These are phyloP conservation scores for Daphne laureola DNA, from an alignment of 441 rosid species.

Conservation along the genomic window DNA sequence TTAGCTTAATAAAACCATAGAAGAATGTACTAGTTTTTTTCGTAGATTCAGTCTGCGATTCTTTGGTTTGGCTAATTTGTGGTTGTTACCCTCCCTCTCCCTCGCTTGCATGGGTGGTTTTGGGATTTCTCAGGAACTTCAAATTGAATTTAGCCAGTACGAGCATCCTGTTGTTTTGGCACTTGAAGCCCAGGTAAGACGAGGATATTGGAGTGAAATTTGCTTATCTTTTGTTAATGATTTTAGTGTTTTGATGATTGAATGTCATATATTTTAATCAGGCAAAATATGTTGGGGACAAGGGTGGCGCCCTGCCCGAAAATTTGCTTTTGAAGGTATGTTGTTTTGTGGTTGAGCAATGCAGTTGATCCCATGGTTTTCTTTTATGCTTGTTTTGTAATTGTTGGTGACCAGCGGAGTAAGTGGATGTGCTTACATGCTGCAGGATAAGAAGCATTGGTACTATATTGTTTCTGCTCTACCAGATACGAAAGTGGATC, in stretches of 20 bases:
- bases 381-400: not conserved
- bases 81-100: slow-evolving; percentile 1
- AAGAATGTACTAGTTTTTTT: not conserved
- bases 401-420: not conserved
- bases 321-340: slow-evolving; percentile 82
- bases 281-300: slow-evolving; percentile 70
- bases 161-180: slow-evolving; percentile 82
- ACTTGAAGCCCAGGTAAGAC: slow-evolving; percentile 65
- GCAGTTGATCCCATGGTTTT: not conserved
- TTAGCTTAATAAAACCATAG: too few relatives aligned
- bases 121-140: slow-evolving; percentile 49
- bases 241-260: slow-evolving; percentile 6
- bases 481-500: slow-evolving; percentile 68
- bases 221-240: not conserved
- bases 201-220: not conserved
- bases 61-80: not conserved
- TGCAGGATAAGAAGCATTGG: slow-evolving; percentile 78
- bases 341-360: not conserved
- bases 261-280: slow-evolving; percentile 17
- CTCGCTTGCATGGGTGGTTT: slow-evolving; percentile 11
- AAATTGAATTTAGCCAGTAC: slow-evolving; percentile 53
- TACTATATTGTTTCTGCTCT: slow-evolving; percentile 71
- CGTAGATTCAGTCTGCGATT: not conserved
- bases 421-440: slow-evolving; percentile 12
- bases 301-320: slow-evolving; percentile 57